Conservation (phyloP, 306 rosid species). For the Sphenostylis stenocarpa region DNA sequence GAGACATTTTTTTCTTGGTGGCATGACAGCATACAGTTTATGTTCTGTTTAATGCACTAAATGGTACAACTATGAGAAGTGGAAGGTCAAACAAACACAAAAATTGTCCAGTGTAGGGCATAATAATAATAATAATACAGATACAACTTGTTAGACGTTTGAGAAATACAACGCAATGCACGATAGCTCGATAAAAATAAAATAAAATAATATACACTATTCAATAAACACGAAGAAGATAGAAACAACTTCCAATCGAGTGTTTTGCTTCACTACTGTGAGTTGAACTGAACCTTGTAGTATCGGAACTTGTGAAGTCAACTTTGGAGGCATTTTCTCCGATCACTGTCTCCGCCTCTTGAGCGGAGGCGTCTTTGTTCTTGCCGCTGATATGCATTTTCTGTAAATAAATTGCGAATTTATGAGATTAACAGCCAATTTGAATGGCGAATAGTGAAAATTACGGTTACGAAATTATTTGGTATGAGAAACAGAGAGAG, state of each 20-base stretch:
- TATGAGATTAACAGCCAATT: not conserved
- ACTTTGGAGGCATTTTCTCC: slow-evolving; percentile 22
- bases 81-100: not conserved
- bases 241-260: not conserved
- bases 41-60: no score
- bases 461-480: not conserved
- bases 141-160: not conserved
- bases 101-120: not conserved
- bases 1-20: not conserved
- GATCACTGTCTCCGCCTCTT: slow-evolving; percentile 26
- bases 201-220: not conserved
- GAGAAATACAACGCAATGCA: not conserved
- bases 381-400: slow-evolving; percentile 52
- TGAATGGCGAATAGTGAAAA: not conserved
- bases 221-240: not conserved
- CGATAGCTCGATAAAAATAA: not conserved
- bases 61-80: not conserved
- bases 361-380: slow-evolving; percentile 17
- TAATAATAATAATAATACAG: not conserved
- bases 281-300: slow-evolving; percentile 43
- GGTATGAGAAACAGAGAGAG: no score
- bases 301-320: slow-evolving; percentile 18
- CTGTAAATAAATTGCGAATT: slow-evolving; percentile 29
- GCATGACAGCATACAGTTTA: not conserved
- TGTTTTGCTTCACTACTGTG: not conserved